Percentiles rank a stretch among this genome's conserved stretches.
phyloP scores from a whole-genome alignment of 2,329 filamentous ascomycete species.

The Magnaporthiopsis rhizophila region DNA sequence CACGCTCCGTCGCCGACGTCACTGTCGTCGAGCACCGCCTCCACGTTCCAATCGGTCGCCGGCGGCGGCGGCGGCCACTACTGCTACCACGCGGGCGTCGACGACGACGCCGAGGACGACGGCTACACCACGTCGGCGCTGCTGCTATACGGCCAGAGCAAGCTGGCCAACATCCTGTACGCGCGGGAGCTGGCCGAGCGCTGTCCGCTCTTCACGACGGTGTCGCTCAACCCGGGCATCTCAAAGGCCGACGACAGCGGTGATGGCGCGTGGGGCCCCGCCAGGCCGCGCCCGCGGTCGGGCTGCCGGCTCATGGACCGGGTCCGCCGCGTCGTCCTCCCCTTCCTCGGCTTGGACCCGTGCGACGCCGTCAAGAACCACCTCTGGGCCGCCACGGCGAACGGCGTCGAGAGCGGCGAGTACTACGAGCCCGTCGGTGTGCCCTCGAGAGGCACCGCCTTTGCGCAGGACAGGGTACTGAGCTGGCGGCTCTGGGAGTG shows the following conservation, averaged over 20 bases:
- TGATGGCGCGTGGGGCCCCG: constrained; percentile 3
- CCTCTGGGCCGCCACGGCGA: constrained; percentile 32
- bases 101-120: not conserved
- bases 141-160: constrained; percentile 26
- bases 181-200: constrained; percentile 20
- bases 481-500: constrained; percentile 30
- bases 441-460: constrained; percentile 14
- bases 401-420: constrained; percentile 22
- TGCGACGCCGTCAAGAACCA: constrained; percentile 30
- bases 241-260: constrained; percentile 7
- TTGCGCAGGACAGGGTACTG: constrained; percentile 20
- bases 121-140: not conserved
- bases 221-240: constrained; percentile 23
- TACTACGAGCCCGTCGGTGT: constrained; percentile 28
- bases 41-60: too few relatives aligned
- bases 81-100: not conserved
- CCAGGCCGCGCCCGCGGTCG: constrained; percentile 11
- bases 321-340: constrained; percentile 8
- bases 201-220: constrained; percentile 19
- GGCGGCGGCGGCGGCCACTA: not conserved
- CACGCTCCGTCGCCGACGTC: not conserved
- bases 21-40: not conserved
- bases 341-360: constrained; percentile 9
- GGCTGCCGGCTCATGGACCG: constrained; percentile 12
- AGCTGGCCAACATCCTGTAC: constrained; percentile 26